Conservation (phyloP, 2,329 filamentous ascomycete genomes). For the Verticillium klebahnii region DNA sequence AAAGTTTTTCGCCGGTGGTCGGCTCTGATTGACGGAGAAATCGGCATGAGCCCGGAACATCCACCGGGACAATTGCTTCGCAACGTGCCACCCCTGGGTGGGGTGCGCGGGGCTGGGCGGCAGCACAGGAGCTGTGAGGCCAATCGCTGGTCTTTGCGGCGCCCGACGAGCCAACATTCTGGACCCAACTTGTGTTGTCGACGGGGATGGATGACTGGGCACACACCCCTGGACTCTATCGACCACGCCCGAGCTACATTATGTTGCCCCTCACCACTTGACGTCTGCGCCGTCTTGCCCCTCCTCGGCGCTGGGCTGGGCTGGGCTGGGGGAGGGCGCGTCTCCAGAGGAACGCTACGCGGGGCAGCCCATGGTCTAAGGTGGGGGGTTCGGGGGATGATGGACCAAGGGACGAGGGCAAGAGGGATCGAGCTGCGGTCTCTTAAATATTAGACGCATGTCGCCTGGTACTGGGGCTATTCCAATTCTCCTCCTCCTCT, state of each 20-base stretch:
- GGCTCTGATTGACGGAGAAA: slow-evolving; percentile 30
- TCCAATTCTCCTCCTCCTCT: slow-evolving; percentile 2
- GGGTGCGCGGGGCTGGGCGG: slow-evolving; percentile 16
- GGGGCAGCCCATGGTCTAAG: slow-evolving; percentile 2
- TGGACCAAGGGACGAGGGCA: not conserved
- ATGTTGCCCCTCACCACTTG: not conserved
- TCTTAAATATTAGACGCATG: slow-evolving; percentile 5
- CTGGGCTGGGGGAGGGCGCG: slow-evolving; percentile 2
- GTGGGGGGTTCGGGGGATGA: slow-evolving; percentile 2
- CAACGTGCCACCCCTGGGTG: slow-evolving; percentile 11
- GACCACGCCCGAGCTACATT: not conserved
- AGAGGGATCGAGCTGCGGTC: not conserved
- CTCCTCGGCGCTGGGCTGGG: not conserved
- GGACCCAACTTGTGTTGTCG: not conserved
- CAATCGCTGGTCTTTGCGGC: slow-evolving; percentile 5
- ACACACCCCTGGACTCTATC: not conserved
- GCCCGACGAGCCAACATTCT: slow-evolving; percentile 1
- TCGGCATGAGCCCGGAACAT: slow-evolving; percentile 20
- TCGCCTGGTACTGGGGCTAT: slow-evolving; percentile 1
- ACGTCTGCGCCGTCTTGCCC: slow-evolving; percentile 1
- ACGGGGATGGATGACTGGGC: not conserved
- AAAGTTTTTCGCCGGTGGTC: not conserved
- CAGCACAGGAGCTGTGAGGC: slow-evolving; percentile 4
- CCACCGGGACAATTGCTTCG: slow-evolving; percentile 9
- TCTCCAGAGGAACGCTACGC: slow-evolving; percentile 5